Evolutionary conservation across 2,329 filamentous ascomycete species (phyloP).

Genomic region (Furcasterigmium sp.): DNA sequence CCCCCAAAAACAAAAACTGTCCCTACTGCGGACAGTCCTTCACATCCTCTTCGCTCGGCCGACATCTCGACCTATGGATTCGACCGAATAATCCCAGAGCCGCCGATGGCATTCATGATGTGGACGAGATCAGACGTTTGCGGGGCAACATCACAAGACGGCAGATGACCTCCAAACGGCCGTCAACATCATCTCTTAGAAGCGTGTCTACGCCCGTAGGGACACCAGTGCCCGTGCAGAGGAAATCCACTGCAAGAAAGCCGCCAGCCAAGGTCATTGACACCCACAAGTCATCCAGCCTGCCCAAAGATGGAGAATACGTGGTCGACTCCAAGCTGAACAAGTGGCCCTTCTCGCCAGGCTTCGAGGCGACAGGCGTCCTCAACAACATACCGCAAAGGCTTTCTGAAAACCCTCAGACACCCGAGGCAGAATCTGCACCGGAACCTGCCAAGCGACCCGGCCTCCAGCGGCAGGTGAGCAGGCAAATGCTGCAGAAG

Average conservation of each 20-base stretch:
- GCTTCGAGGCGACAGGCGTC: constrained; percentile 73
- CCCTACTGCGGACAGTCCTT: constrained; percentile 86
- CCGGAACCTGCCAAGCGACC: constrained; percentile 29
- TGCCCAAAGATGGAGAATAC: constrained; percentile 36
- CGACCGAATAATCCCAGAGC: constrained; percentile 88
- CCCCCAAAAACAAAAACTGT: constrained; percentile 80
- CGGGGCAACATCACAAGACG: constrained; percentile 82
- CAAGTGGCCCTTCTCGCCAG: constrained; percentile 50
- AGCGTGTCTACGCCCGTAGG: constrained; percentile 56
- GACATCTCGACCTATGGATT: constrained; percentile 91
- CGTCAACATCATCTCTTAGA: constrained; percentile 58
- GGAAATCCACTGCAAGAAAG: constrained; percentile 23
- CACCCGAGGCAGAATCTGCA: constrained; percentile 20
- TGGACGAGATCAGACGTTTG: constrained; percentile 80
- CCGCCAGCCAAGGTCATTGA: constrained; percentile 23
- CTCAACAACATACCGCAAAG: constrained; percentile 64
- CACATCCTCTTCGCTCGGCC: constrained; percentile 87
- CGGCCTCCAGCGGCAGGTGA: constrained; percentile 34
- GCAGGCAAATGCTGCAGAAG: constrained; percentile 50
- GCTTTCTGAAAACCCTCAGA: constrained; percentile 19
- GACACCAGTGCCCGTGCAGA: constrained; percentile 38
- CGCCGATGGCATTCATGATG: constrained; percentile 81
- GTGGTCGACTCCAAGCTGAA: constrained; percentile 43
- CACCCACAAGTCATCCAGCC: constrained; percentile 21
- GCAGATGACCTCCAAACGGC: constrained; percentile 41